Evolutionary conservation across 1,284 basidiomycete species (phyloP), one percentile per base, ranked within the genome.

Genomic region (Ganoderma sp.): DNA sequence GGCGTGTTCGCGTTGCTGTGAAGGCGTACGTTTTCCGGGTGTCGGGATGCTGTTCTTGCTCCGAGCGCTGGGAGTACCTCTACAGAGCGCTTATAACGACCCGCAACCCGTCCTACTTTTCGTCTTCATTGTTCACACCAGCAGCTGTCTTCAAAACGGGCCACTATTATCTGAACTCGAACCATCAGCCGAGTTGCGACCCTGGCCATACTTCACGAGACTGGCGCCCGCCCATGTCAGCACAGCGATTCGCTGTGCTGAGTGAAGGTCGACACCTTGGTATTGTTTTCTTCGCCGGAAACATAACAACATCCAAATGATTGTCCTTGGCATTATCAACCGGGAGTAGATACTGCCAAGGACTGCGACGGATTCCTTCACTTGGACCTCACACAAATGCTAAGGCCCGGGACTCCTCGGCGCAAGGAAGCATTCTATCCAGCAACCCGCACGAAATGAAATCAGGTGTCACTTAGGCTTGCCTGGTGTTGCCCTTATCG

Each of bases 391-490:
- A 10, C 10, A 10, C 22, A 52, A 22, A 52, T 25, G 45, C 5
- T 3, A 8, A 52, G n/a, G 32, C 32, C 32, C 32, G 32, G 32
- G 22, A 32, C 17, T 56, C 3, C 17, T 6, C 52, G 5, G 15
- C 52, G 25, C 28, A 28, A 56, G 28, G 28, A 4, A 17, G 52
- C 48, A 15, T 28, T 34, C 9, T 14, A 34, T 25, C 2, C 17
- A 17, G 14, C 15, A 7, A 7, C 52, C 32, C 52, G 2, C 15
- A 28, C 22, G 48, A 50, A 25, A 25, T 52, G 48, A 14, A 52
- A 52, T 52, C 22, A 22, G 25, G n/a, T 52, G 48, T 52, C 48
- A 52, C 4, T 52, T 25, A 52, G 48, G 48, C 48, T 50, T 52
- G n/a, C 22, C 22, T 22, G 48, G 25, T 14, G 22, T 25, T n/a